Conservation (phyloP, 306 rosid species). For the Vicia faba region DNA sequence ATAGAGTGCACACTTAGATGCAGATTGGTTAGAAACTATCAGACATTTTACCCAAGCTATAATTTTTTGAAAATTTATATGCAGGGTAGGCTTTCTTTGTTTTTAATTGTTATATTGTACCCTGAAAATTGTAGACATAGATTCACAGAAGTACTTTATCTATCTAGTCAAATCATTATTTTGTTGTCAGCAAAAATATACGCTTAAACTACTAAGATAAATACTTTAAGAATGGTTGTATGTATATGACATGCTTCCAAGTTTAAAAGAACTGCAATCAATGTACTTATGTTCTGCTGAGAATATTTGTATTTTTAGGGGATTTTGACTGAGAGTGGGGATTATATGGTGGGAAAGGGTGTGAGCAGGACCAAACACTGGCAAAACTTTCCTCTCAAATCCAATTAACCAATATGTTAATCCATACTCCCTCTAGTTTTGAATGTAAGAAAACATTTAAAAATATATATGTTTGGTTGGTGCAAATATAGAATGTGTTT, state of each 20-base stretch:
- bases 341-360: too few species aligned
- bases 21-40: constrained; percentile 21
- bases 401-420: neutral
- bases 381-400: neutral
- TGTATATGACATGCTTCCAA: neutral
- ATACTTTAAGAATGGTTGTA: neutral
- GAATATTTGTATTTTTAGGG: neutral
- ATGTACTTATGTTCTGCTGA: neutral
- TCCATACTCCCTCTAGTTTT: too few species aligned
- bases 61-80: neutral
- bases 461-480: too few species aligned
- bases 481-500: too few species aligned
- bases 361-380: too few species aligned
- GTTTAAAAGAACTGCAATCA: neutral
- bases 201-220: neutral
- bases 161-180: neutral
- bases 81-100: constrained; percentile 22
- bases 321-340: neutral
- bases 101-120: constrained; percentile 7
- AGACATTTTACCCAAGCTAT: constrained; percentile 2
- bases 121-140: constrained; percentile 8
- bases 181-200: neutral
- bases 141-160: constrained; percentile 4
- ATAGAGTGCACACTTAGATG: neutral
- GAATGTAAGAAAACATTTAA: too few species aligned